Conservation (phyloP, 345 rosid species). For the Viola odorata region DNA sequence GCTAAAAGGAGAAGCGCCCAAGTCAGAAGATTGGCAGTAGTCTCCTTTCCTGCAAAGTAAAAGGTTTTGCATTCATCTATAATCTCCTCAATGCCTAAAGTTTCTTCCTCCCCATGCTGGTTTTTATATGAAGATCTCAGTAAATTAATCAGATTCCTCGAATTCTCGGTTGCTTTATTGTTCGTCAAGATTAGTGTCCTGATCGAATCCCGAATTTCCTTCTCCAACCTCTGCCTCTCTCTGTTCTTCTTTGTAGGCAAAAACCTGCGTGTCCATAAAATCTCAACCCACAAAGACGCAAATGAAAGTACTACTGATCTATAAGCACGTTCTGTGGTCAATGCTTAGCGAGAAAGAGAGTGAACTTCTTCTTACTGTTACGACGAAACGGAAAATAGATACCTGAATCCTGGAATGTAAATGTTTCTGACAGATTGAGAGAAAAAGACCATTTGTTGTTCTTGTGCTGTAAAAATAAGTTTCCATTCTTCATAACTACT, state of each 20-base stretch:
- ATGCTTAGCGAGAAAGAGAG: too few species aligned
- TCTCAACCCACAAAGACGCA: neutral
- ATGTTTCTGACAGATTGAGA: constrained; percentile 48
- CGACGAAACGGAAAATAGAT: neutral
- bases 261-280: constrained; percentile 35
- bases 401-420: constrained; percentile 86
- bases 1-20: constrained; percentile 66
- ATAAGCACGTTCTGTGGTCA: too few species aligned
- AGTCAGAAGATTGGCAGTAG: constrained; percentile 58
- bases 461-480: constrained; percentile 57
- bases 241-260: constrained; percentile 71
- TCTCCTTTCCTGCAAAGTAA: constrained; percentile 84
- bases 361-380: too few species aligned
- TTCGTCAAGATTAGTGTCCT: constrained; percentile 42
- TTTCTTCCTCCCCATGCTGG: constrained; percentile 53
- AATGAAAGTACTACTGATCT: neutral
- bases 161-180: constrained; percentile 26
- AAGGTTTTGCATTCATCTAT: constrained; percentile 86
- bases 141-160: constrained; percentile 48
- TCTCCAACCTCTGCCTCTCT: constrained; percentile 61
- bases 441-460: constrained; percentile 55
- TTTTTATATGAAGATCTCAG: constrained; percentile 46
- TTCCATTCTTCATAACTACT: constrained; percentile 76
- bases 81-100: constrained; percentile 52
- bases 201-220: constrained; percentile 54